Conservation (phyloP, 2,329 filamentous ascomycete species). For the Ophiostoma montium region DNA sequence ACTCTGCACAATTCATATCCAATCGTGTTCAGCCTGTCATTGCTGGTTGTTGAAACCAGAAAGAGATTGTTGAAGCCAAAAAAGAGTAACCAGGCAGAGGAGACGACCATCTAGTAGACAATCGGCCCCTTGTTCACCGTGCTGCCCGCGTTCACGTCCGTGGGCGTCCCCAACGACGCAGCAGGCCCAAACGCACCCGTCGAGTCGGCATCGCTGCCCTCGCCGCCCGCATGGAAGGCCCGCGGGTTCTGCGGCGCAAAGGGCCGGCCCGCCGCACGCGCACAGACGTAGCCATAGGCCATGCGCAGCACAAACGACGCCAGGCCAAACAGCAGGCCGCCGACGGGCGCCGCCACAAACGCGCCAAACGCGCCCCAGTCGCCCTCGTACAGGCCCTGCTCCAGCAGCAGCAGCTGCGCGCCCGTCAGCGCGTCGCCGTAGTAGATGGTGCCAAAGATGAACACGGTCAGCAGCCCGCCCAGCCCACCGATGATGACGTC, state of each 20-base stretch:
- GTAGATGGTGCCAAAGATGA: constrained; percentile 68
- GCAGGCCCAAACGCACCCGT: background rate
- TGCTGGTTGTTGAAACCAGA: no score
- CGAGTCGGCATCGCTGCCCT: background rate
- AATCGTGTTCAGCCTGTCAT: no score
- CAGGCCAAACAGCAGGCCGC: constrained; percentile 58
- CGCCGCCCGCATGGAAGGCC: constrained; percentile 1
- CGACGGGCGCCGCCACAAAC: constrained; percentile 66
- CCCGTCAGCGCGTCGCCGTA: constrained; percentile 52
- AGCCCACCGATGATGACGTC: constrained; percentile 68
- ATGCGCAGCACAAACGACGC: constrained; percentile 48
- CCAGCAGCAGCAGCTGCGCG: constrained; percentile 54
- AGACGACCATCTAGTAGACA: background rate
- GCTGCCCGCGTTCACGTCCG: background rate
- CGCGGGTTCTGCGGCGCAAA: constrained; percentile 51
- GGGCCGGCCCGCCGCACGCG: constrained; percentile 41
- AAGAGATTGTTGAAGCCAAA: no score
- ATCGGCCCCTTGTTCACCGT: background rate
- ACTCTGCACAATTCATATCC: no score
- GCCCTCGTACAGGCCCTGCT: constrained; percentile 58
- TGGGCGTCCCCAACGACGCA: background rate
- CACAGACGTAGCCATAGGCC: constrained; percentile 38
- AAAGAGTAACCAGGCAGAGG: no score
- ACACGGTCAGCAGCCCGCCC: constrained; percentile 65
- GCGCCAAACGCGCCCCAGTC: constrained; percentile 78